Percentiles rank a stretch among this genome's conserved stretches.
phyloP scores from a whole-genome alignment of 2,329 filamentous ascomycete species.

The Tetracladium maxilliforme region DNA sequence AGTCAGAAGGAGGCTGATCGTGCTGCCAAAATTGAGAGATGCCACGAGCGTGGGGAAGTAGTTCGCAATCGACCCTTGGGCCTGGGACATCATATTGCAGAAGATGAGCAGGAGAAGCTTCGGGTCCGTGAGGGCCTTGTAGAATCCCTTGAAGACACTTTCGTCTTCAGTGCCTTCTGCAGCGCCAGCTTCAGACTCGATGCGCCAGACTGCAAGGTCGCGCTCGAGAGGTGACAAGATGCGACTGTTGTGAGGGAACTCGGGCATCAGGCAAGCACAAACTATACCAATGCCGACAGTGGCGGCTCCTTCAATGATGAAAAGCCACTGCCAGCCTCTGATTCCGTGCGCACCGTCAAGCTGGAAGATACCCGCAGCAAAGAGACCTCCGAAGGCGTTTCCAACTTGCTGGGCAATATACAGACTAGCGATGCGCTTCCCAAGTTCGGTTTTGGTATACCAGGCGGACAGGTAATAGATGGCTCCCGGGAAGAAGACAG shows the following conservation, averaged over 20 bases:
- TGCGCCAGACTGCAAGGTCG: conserved; percentile 16
- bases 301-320: conserved; percentile 26
- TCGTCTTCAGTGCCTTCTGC: conserved; percentile 20
- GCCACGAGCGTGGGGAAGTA: conserved; percentile 16
- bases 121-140: conserved; percentile 16
- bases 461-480: conserved; percentile 24
- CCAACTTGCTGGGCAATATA: conserved; percentile 19
- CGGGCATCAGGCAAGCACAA: conserved; percentile 19
- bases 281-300: conserved; percentile 21
- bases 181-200: conserved; percentile 19
- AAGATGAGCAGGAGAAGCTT: conserved; percentile 21
- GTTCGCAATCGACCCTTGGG: conserved; percentile 17
- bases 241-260: conserved; percentile 22
- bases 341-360: conserved; percentile 29
- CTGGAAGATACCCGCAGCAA: conserved; percentile 30
- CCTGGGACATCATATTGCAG: conserved; percentile 22
- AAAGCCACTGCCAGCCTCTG: conserved; percentile 36
- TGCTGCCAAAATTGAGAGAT: conserved; percentile 17
- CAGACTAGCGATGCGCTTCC: conserved; percentile 18
- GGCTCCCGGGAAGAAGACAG: conserved; percentile 20
- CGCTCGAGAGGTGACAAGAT: conserved; percentile 14
- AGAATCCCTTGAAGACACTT: conserved; percentile 11
- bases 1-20: conserved; percentile 26
- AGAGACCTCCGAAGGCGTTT: conserved; percentile 32
- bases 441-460: conserved; percentile 23